Evolutionary conservation across 306 rosid genomes (phyloP), one percentile per base, ranked within the genome.

Genomic region (Quercus ilex): DNA sequence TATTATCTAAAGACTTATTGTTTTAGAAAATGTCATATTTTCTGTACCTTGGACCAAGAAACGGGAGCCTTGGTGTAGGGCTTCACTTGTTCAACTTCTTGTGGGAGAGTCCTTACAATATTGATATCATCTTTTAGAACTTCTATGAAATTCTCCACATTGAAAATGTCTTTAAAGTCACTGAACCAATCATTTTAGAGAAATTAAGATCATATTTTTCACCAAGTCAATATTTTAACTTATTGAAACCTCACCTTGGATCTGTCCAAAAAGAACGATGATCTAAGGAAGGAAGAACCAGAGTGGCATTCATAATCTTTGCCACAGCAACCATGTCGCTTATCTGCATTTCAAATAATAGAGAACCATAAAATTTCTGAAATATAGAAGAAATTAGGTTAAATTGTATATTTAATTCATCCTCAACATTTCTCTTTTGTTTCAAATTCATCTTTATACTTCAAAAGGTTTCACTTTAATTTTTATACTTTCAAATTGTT

Each of bases 241-340:
- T 41, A 43, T 6, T 43, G 23, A 59, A 71, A 60, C 12, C 63
- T 21, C 55, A 92, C 97, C 97, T 90, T 6, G 88, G 69, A 76
- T 90, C 93, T 0, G 85, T 89, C 97, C 97, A 92, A 71, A 86
- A 92, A 6, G 93, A 92, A 33, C 15, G 63, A 15, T 89, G 90
- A 80, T 92, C 97, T 77, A 92, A 78, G 64, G 88, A 89, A 76
- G 95, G 97, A 20, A 92, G 74, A 78, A 92, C 88, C 69, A 90
- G 74, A 64, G 93, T 87, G 15, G 93, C 93, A 78, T 90, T 76
- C 95, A 90, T 92, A 8, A 89, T 80, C 81, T 87, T 92, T 60
- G 97, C 91, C 67, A 86, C 73, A 8, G 95, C 95, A 64, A 89
- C 95, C 95, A 90, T 86, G 80, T 90, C 95, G 83, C 93, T 83